A percentile compares a stretch with the other conserved stretches of the same genome.
phyloP scores from a whole-genome alignment of 495 filamentous ascomycete species.

The Podospora pseudopauciseta region DNA sequence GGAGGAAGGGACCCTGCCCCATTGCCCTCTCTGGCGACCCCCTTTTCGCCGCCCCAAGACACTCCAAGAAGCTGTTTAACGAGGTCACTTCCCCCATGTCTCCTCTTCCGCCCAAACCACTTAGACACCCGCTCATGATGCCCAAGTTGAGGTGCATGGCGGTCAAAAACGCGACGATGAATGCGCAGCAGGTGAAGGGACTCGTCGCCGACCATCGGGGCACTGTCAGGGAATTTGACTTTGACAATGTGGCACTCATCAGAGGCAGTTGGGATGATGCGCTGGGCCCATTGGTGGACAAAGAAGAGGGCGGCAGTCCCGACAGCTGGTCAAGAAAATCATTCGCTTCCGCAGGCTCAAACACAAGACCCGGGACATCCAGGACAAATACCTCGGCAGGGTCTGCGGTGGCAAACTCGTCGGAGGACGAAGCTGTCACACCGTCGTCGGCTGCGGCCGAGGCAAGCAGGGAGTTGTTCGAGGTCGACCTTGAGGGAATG shows the following conservation, averaged over 20 bases:
- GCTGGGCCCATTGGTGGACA: constrained; percentile 57
- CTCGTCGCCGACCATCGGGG: constrained; percentile 59
- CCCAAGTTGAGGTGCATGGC: constrained; percentile 57
- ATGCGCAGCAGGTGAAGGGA: constrained; percentile 59
- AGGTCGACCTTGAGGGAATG: constrained; percentile 39
- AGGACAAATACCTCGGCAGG: constrained; percentile 21
- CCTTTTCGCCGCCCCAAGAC: constrained; percentile 52
- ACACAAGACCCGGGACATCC: constrained; percentile 20
- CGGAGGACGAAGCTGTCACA: constrained; percentile 30
- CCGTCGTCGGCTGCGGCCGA: constrained; percentile 40
- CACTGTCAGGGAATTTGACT: constrained; percentile 66
- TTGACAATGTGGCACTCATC: constrained; percentile 63
- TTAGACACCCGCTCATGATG: constrained; percentile 52
- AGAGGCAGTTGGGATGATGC: constrained; percentile 73
- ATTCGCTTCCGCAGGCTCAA: constrained; percentile 19
- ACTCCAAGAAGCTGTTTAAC: constrained; percentile 48
- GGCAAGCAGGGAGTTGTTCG: constrained; percentile 40
- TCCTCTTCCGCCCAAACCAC: constrained; percentile 43
- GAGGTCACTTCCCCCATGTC: constrained; percentile 55
- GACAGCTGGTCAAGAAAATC: constrained; percentile 44
- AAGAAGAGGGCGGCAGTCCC: constrained; percentile 14
- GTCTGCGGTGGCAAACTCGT: constrained; percentile 24
- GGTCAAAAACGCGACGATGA: constrained; percentile 62
- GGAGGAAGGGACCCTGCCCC: constrained; percentile 62
- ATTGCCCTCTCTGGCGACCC: constrained; percentile 61